Percentiles rank a stretch among this genome's conserved stretches.
These are phyloP conservation scores for Handroanthus guayacan DNA, from an alignment of 257 asterid genomes.

Conservation along the genomic window DNA sequence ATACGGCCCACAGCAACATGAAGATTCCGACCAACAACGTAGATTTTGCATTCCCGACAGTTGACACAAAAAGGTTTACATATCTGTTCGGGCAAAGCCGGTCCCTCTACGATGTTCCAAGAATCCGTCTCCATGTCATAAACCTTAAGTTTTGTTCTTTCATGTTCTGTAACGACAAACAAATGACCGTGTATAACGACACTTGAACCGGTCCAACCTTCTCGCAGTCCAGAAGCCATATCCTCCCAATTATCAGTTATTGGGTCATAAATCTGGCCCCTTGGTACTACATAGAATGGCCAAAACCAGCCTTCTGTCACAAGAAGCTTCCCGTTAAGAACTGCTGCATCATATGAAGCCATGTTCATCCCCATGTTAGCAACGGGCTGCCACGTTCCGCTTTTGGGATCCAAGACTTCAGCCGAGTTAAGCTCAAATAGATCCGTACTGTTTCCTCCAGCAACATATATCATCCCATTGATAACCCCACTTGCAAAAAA, in stretches of 20 bases:
- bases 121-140: slow-evolving; percentile 71
- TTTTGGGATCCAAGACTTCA: slow-evolving; percentile 73
- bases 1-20: slow-evolving; percentile 90
- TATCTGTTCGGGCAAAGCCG: slow-evolving; percentile 82
- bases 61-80: slow-evolving; percentile 88
- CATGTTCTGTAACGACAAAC: slow-evolving; percentile 96
- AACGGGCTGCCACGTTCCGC: slow-evolving; percentile 74
- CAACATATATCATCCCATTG: slow-evolving; percentile 84
- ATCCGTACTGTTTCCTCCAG: slow-evolving; percentile 88
- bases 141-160: slow-evolving; percentile 89
- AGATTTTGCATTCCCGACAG: slow-evolving; percentile 64
- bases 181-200: slow-evolving; percentile 69
- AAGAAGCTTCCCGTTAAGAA: slow-evolving; percentile 84
- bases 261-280: slow-evolving; percentile 94
- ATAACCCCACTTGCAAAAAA: slow-evolving; percentile 88
- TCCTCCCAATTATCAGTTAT: slow-evolving; percentile 73
- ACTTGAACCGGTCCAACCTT: slow-evolving; percentile 99
- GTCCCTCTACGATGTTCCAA: slow-evolving; percentile 89
- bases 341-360: slow-evolving; percentile 87
- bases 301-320: slow-evolving; percentile 99
- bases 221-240: slow-evolving; percentile 87
- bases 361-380: slow-evolving; percentile 76
- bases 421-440: slow-evolving; percentile 82
- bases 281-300: slow-evolving; percentile 91
- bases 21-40: slow-evolving; percentile 86